Evolutionary conservation across 208 protist species (phyloP).

Genomic region (Trypanosoma rangeli): DNA sequence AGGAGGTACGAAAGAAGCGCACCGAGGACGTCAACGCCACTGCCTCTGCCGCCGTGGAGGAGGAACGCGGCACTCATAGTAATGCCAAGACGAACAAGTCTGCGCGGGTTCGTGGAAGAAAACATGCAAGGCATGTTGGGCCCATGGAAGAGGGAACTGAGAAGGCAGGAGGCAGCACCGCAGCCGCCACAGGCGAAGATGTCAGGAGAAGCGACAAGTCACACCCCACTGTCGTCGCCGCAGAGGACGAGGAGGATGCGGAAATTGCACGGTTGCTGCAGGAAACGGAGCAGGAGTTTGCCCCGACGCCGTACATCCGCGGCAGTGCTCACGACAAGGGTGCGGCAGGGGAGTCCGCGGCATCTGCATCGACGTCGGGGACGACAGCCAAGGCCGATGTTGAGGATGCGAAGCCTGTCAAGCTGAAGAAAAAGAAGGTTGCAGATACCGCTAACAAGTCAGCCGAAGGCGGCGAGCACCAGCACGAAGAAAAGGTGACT

Average conservation of each 20-base stretch:
- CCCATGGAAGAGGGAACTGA: constrained; percentile 10
- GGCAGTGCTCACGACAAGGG: constrained; percentile 12
- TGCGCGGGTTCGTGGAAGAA: constrained; percentile 15
- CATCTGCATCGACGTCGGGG: background rate
- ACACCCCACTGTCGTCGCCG: background rate
- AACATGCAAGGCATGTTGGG: constrained; percentile 19
- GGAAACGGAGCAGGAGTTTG: constrained; percentile 39
- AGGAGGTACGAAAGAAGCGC: constrained; percentile 15
- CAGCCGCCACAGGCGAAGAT: background rate
- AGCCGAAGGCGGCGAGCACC: constrained; percentile 16
- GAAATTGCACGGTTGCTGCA: constrained; percentile 31
- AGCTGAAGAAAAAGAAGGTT: constrained; percentile 28
- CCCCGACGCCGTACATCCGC: constrained; percentile 25
- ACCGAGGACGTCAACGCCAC: constrained; percentile 4
- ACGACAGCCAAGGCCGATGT: constrained; percentile 4
- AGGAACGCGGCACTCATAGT: background rate
- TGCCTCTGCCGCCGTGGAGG: background rate
- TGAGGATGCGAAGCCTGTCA: constrained; percentile 8
- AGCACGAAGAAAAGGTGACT: constrained; percentile 4
- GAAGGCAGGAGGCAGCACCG: background rate
- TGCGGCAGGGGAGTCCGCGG: background rate
- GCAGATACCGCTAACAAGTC: constrained; percentile 16
- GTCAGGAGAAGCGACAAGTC: constrained; percentile 2
- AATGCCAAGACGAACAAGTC: background rate
- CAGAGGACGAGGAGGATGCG: constrained; percentile 9